Evolutionary conservation across 176 grass and related monocot genomes (phyloP), one percentile per base, ranked within the genome.

Genomic region (Carex myosuroides): DNA sequence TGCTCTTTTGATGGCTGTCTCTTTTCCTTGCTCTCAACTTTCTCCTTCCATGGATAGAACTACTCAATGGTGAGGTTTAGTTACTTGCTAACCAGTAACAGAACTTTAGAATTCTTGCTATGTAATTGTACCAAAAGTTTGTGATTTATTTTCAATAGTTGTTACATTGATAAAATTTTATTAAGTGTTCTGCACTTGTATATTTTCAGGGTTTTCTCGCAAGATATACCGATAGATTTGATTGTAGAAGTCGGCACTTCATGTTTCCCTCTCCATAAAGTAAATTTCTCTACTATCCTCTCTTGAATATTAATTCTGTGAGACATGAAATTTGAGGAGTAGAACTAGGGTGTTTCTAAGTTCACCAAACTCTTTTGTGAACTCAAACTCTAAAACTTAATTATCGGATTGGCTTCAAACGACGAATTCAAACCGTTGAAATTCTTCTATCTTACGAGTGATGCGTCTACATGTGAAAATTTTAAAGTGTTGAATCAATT

Each of bases 261-360:
- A 63, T 14, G 80, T 53, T 98, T 95, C 39, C 91, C 89, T 89
- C 95, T 98, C 2, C 95, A 95, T 21, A 98, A 98, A 91, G 92
- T 97, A 86, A 83, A 50, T 29, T 26, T 69, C 39, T 66, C 64
- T 83, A 29, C 48, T 83, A 46, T 66, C 10, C 35, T 18, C 17
- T 24, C n/a, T 52, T 68, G 1, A 12, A 32, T 55, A n/a, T 83
- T 52, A 32, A 53, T 83, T 68, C 0, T 10, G 41, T 64, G 8
- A 33, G 10, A 24, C 64, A 64, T 48, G 18, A 81, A 64, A 29
- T 64, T 63, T 39, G 5, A 39, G 37, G 29, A 29, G 29, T 29
- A 1, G 29, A 29, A 29, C 1, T 29, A 29, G 29, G 29, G 29
- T 29, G 29, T 29, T 26, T 2, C 29, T 29, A 29, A 29, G 29